Evolutionary conservation across 1,139 yeast genomes (phyloP).

Genomic region (Blastobotrys aristatus): DNA sequence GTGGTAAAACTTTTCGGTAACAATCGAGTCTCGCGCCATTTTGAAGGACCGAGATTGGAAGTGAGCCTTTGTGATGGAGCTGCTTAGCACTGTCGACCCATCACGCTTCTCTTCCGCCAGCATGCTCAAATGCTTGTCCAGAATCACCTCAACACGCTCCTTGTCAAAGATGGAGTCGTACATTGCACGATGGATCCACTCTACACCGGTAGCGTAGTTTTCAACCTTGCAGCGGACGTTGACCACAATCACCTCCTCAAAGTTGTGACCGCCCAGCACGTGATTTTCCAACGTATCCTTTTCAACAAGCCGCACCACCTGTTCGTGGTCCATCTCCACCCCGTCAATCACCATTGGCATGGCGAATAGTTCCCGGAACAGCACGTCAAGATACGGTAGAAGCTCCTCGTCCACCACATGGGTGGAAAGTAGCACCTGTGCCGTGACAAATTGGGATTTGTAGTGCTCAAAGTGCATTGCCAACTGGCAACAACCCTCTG

Average conservation of each 20-base stretch:
- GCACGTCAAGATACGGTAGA: conserved; percentile 57
- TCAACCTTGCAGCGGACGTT: conserved; percentile 56
- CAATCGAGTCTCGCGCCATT: conserved; percentile 61
- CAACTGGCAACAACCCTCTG: conserved; percentile 40
- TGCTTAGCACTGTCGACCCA: conserved; percentile 66
- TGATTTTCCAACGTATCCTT: conserved; percentile 54
- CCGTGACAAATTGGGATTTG: conserved; percentile 74
- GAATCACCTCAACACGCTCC: conserved; percentile 59
- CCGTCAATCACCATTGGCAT: conserved; percentile 69
- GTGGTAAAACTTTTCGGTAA: conserved; percentile 55
- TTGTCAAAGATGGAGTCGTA: conserved; percentile 67
- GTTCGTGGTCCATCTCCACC: conserved; percentile 56
- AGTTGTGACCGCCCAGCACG: conserved; percentile 50
- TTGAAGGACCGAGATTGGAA: conserved; percentile 57
- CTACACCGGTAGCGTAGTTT: conserved; percentile 63
- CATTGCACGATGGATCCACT: conserved; percentile 68
- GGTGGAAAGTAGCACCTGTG: conserved; percentile 62
- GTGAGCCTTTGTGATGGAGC: conserved; percentile 52
- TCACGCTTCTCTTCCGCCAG: conserved; percentile 77
- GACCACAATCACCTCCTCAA: conserved; percentile 60
- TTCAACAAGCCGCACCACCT: conserved; percentile 67
- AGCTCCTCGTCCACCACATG: conserved; percentile 51
- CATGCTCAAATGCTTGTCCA: conserved; percentile 71
- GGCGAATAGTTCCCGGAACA: conserved; percentile 63
- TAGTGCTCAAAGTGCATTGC: conserved; percentile 75